A percentile compares a stretch with the other conserved stretches of the same genome.
Conservation (phyloP, 345 rosid genomes). For the Punica granatum region DNA sequence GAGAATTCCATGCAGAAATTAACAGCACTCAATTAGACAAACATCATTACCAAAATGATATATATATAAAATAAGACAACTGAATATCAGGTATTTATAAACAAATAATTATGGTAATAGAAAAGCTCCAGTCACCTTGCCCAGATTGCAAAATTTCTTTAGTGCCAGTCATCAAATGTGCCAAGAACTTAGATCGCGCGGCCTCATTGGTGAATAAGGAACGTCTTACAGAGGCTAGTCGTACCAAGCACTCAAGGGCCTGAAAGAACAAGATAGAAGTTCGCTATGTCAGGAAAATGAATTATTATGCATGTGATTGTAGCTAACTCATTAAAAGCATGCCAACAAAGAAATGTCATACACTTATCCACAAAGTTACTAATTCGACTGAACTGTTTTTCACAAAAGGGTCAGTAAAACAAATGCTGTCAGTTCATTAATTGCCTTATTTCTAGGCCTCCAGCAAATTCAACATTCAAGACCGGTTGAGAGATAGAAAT, state of each 20-base stretch:
- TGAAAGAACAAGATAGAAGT: slow-evolving; percentile 21
- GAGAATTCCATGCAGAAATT: background rate
- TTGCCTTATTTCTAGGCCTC: no score
- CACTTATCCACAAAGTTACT: background rate
- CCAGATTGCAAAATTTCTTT: slow-evolving; percentile 93
- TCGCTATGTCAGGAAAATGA: background rate
- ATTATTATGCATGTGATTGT: background rate
- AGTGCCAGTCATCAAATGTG: slow-evolving; percentile 93
- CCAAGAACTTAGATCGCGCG: slow-evolving; percentile 83
- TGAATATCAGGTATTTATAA: background rate
- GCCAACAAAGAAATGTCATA: background rate
- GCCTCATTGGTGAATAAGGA: slow-evolving; percentile 84
- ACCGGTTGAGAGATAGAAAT: no score
- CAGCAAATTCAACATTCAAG: background rate
- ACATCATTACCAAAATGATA: background rate
- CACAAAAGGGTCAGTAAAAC: background rate
- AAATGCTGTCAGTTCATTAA: no score
- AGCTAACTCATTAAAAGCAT: background rate
- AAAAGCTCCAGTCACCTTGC: slow-evolving; percentile 38
- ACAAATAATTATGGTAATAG: background rate
- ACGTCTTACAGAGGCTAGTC: slow-evolving; percentile 90
- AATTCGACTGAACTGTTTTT: background rate
- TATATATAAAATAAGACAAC: no score
- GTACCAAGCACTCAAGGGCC: slow-evolving; percentile 99
- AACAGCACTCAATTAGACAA: background rate